Base-by-base conservation (phyloP, 1,284 basidiomycete species). In the Agroathelia rolfsii region DNA sequence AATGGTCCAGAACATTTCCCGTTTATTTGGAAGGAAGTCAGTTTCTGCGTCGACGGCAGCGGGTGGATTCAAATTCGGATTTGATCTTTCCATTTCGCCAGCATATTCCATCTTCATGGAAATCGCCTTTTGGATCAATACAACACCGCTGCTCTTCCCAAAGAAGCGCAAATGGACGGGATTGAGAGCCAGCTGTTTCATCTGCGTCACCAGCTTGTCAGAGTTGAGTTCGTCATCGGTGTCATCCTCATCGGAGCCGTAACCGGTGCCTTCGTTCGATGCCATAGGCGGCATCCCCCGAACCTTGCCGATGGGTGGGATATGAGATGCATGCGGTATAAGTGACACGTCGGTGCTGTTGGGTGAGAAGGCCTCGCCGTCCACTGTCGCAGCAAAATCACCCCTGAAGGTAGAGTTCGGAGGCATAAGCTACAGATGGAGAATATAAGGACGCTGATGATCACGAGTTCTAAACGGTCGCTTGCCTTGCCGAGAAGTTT, bases 111-210 rank as follows among this genome's bases (percentile, higher is more conserved):
- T 66, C 49, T 80, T 83, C 12, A 83, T 54, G 35, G 75, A 70
- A 14, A 82, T 64, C 11, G 81, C 75, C 2, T 69, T 65, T 25
- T 71, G 70, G 28, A 86, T 57, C 7, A 86, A 64, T 55, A 71
- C 71, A 1, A 73, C 65, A 3, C 72, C 72, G 32, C 79, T 83
- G 1, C 76, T 77, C 46, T 82, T 78, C 1, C 82, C 82, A 41
- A 79, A 77, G 52, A 80, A 85, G 6, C 76, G 62, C 21, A 60
- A 55, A 2, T 61, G 51, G 3, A 39, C 41, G 0, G 58, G 52
- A 16, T 57, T 46, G 7, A 69, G 35, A 2, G 48, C 41, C 15
- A 68, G 39, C 4, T 43, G 41, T 25, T 53, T 55, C 11, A 71
- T 36, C 12, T 60, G 51, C 15, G 64, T 58, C 3, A 53, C 49